Evolutionary conservation across 345 rosid genomes (phyloP).

Genomic region (Lenwebbia sp.): DNA sequence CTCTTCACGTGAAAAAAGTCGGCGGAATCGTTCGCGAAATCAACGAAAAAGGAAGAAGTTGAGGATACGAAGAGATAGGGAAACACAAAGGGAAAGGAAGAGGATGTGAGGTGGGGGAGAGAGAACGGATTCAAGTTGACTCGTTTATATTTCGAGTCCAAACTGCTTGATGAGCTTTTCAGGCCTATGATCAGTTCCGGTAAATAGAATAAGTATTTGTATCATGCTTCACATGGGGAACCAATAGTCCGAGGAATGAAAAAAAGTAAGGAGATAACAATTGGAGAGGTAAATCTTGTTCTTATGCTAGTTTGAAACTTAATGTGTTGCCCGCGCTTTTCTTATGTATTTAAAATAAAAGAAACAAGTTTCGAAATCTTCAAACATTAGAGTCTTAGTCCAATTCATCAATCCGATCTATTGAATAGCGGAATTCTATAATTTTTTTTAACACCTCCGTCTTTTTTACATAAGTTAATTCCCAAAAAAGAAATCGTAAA

Average conservation of each 20-base stretch:
- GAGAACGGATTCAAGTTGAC: neutral
- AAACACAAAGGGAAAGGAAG: no score
- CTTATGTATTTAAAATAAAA: neutral
- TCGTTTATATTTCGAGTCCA: neutral
- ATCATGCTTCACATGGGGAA: neutral
- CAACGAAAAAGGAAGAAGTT: no score
- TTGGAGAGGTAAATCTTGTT: neutral
- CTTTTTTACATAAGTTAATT: neutral
- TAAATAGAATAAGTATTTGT: neutral
- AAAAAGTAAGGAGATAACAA: neutral
- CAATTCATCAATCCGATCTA: neutral
- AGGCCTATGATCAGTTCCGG: neutral
- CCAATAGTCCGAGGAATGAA: neutral
- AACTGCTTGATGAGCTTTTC: neutral
- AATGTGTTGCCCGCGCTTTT: neutral
- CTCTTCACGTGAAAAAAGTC: no score
- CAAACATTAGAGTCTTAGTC: rapidly evolving
- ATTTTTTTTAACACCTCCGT: neutral
- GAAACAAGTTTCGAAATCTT: neutral
- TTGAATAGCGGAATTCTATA: neutral
- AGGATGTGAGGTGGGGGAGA: no score
- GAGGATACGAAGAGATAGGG: no score
- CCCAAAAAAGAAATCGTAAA: no score
- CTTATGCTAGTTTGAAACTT: rapidly evolving
- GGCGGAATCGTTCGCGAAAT: no score